Conservation (phyloP, 106 monocot species). For the Dioscorea dumetorum region DNA sequence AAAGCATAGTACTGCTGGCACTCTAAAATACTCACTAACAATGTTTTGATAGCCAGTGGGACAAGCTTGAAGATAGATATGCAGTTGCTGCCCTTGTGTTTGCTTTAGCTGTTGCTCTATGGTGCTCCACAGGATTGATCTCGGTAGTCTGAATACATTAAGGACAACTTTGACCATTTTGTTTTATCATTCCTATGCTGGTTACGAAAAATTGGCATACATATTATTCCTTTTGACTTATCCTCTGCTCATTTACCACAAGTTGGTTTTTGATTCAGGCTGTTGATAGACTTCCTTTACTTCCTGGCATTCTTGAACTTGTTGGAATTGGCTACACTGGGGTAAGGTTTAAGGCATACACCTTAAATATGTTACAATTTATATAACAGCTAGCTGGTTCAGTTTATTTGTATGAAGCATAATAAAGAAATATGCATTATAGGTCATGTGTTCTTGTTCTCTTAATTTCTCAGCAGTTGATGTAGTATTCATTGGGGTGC, state of each 20-base stretch:
- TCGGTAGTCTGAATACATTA: conserved; percentile 30
- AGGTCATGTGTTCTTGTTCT: neutral
- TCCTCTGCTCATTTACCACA: neutral
- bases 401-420: neutral
- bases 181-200: neutral
- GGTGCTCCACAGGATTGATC: conserved; percentile 60
- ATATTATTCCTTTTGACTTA: neutral
- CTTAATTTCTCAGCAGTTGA: neutral
- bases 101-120: conserved; percentile 46
- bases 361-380: neutral
- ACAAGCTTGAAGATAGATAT: conserved; percentile 79
- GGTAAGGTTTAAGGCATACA: conserved; percentile 21
- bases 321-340: conserved; percentile 65
- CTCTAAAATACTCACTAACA: neutral
- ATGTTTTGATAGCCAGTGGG: conserved; percentile 56
- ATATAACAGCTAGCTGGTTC: neutral
- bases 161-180: neutral
- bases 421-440: neutral
- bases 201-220: neutral
- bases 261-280: conserved; percentile 17
- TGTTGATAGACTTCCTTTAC: conserved; percentile 41
- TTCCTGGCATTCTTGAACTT: conserved; percentile 59
- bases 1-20: neutral
- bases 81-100: conserved; percentile 46
- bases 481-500: too few relatives aligned